Percentiles rank a stretch among this genome's conserved stretches.
Conservation (phyloP, 1,284 basidiomycete genomes). For the Sparassis latifolia region DNA sequence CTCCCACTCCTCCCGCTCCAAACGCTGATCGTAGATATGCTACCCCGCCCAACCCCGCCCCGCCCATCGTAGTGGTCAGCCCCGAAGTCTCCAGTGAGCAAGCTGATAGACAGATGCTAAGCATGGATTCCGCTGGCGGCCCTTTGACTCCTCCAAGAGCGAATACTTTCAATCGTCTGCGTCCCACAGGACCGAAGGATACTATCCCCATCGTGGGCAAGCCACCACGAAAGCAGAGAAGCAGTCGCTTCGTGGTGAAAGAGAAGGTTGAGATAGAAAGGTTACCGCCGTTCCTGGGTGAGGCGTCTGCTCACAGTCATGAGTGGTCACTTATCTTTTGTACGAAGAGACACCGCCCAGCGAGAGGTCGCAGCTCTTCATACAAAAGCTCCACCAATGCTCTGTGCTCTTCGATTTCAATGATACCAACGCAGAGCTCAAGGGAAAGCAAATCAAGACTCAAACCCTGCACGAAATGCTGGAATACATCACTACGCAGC, state of each 20-base stretch:
- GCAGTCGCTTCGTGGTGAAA: conserved; percentile 92
- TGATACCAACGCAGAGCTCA: conserved; percentile 92
- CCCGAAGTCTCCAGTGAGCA: conserved; percentile 50
- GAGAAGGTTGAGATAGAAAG: conserved; percentile 97
- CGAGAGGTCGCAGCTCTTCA: conserved; percentile 88
- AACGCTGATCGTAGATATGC: conserved; percentile 47
- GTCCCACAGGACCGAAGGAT: conserved; percentile 74
- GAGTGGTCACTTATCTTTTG: neutral
- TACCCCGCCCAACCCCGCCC: conserved; percentile 45
- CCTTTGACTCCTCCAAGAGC: conserved; percentile 55
- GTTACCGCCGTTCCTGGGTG: conserved; percentile 89
- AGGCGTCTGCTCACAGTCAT: conserved; percentile 24
- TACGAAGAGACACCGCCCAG: conserved; percentile 78
- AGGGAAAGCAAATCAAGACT: conserved; percentile 98
- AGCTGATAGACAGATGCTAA: conserved; percentile 45
- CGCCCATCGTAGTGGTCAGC: conserved; percentile 88
- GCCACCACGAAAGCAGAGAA: conserved; percentile 92
- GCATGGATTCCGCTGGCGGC: conserved; percentile 39
- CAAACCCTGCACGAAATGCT: conserved; percentile 98
- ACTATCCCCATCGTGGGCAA: conserved; percentile 94
- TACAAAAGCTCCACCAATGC: conserved; percentile 95
- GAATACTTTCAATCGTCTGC: conserved; percentile 59
- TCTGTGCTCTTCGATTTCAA: conserved; percentile 99
- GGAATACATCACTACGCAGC: conserved; percentile 97
- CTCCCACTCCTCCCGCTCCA: conserved; percentile 29